phyloP scores from a whole-genome alignment of 1,139 yeast species.

The Candida sp. region DNA sequence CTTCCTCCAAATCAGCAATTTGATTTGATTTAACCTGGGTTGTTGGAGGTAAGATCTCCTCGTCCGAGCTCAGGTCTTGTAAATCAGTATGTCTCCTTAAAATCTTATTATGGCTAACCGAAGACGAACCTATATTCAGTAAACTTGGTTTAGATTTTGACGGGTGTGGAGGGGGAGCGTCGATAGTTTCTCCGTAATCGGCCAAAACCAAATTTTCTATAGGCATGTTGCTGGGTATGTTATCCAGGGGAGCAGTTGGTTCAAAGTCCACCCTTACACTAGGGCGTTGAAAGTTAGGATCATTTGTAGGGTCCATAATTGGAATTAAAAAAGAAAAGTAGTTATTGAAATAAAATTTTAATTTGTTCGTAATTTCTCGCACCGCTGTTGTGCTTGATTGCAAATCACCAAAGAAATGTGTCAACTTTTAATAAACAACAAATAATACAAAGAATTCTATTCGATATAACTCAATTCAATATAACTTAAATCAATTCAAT shows the following conservation, averaged over 20 bases:
- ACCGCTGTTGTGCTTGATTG: not conserved
- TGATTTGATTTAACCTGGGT: slow-evolving; percentile 60
- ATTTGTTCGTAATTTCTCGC: not conserved
- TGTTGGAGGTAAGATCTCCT: slow-evolving; percentile 36
- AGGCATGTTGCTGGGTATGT: slow-evolving; percentile 74
- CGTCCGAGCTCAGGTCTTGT: slow-evolving; percentile 33
- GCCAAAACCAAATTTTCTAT: slow-evolving; percentile 74
- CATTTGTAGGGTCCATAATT: slow-evolving; percentile 75
- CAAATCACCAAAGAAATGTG: too few relatives aligned
- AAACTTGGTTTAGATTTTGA: slow-evolving; percentile 11
- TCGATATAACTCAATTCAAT: too few relatives aligned
- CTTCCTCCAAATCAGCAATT: slow-evolving; percentile 94
- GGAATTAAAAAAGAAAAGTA: not conserved
- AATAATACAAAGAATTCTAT: too few relatives aligned
- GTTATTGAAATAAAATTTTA: not conserved
- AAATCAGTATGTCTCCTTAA: slow-evolving; percentile 43
- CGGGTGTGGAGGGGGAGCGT: slow-evolving; percentile 68
- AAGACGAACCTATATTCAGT: slow-evolving; percentile 6
- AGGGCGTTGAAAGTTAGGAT: slow-evolving; percentile 75
- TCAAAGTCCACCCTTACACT: slow-evolving; percentile 55
- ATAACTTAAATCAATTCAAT: too few relatives aligned
- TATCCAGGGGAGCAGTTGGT: slow-evolving; percentile 70
- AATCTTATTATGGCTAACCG: slow-evolving; percentile 30
- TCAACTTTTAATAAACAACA: too few relatives aligned
- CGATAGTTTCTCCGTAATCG: slow-evolving; percentile 66